A percentile compares a stretch with the other conserved stretches of the same genome.
Evolutionary conservation across 345 rosid genomes (phyloP).

Genomic region (Eucalyptus pumila): DNA sequence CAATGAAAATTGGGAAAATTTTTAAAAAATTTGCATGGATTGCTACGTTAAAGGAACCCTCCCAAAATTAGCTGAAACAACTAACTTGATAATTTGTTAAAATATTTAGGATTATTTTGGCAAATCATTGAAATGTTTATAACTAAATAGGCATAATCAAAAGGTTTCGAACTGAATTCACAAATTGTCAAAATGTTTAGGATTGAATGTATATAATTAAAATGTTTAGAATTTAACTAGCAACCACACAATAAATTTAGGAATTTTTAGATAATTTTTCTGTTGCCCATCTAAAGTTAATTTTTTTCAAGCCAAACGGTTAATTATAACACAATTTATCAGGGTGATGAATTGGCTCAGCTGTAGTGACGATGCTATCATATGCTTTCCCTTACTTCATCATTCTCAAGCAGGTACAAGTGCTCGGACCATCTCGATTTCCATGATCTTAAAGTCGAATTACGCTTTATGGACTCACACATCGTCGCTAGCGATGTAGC

Average conservation of each 20-base stretch:
- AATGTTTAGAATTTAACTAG: too few species aligned
- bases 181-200: too few species aligned
- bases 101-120: too few species aligned
- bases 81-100: too few species aligned
- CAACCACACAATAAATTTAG: fast-evolving
- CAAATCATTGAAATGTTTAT: too few species aligned
- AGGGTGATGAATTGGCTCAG: background rate
- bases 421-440: background rate
- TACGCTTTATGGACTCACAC: background rate
- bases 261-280: too few species aligned
- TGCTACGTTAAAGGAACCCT: too few species aligned
- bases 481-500: background rate
- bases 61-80: too few species aligned
- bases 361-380: background rate
- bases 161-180: too few species aligned
- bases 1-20: fast-evolving
- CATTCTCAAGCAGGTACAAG: background rate
- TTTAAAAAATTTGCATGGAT: too few species aligned
- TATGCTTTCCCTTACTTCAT: background rate
- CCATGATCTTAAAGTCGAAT: background rate
- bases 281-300: background rate
- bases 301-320: background rate
- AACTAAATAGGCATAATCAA: too few species aligned
- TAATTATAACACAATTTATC: background rate
- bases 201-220: too few species aligned